phyloP scores from a whole-genome alignment of 345 rosid species.

The Streptanthus diversifolius region DNA sequence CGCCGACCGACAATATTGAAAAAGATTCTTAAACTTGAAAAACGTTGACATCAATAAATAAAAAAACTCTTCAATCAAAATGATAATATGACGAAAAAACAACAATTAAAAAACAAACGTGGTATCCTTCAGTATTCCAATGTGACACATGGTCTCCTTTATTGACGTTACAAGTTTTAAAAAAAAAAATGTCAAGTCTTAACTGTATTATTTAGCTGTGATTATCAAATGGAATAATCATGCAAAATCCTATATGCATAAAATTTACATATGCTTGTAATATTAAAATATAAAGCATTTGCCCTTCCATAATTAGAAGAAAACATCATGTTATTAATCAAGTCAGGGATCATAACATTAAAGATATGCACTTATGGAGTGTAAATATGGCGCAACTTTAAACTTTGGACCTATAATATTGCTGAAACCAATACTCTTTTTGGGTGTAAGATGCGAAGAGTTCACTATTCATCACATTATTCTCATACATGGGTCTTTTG shows the following conservation, averaged over 20 bases:
- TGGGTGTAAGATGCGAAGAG: background rate
- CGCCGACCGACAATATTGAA: constrained; percentile 12
- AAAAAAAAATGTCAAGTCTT: background rate
- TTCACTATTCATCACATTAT: background rate
- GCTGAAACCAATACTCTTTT: background rate
- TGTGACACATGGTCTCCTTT: constrained; percentile 19
- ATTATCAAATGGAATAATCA: background rate
- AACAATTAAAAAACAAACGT: background rate
- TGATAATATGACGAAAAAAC: background rate
- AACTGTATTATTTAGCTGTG: background rate
- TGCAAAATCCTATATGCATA: constrained; percentile 9
- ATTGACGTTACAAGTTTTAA: constrained; percentile 2
- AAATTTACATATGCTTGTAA: background rate
- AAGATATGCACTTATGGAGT: background rate
- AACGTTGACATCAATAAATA: background rate
- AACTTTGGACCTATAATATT: constrained; percentile 1
- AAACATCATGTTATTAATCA: background rate
- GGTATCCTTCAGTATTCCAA: background rate
- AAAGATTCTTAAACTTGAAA: background rate
- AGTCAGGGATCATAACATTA: background rate
- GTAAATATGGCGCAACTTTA: background rate
- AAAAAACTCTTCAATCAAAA: background rate
- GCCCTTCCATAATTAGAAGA: background rate
- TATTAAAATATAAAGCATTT: background rate
- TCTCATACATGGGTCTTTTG: background rate